Conservation (phyloP, 2,329 filamentous ascomycete genomes). For the Lojkania enalia region DNA sequence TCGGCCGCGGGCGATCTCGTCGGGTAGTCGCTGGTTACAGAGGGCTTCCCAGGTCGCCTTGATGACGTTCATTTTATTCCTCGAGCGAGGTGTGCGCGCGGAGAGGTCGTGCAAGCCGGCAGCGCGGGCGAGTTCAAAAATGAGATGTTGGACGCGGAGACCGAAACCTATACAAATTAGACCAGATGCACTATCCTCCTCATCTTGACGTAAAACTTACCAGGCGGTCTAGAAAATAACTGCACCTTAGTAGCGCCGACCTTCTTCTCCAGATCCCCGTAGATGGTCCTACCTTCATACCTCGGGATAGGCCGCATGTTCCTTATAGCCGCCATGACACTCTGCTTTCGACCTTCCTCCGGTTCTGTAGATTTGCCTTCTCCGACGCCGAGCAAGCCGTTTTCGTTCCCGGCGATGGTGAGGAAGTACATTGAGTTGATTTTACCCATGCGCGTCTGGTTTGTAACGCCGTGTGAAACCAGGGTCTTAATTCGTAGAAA, state of each 20-base stretch:
- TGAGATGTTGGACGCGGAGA: conserved; percentile 84
- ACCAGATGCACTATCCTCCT: neutral
- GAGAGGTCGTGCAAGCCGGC: conserved; percentile 86
- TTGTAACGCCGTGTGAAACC: conserved; percentile 73
- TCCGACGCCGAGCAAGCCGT: conserved; percentile 85
- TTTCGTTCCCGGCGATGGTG: conserved; percentile 81
- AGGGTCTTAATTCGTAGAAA: conserved; percentile 70
- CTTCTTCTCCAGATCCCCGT: conserved; percentile 80
- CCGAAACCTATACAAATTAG: conserved; percentile 71
- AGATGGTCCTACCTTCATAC: conserved; percentile 92
- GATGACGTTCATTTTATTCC: conserved; percentile 97
- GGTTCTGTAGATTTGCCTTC: conserved; percentile 84
- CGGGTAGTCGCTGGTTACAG: conserved; percentile 79
- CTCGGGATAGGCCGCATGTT: conserved; percentile 92
- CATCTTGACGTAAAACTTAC: conserved; percentile 56
- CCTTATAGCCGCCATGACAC: conserved; percentile 77
- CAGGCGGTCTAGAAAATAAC: conserved; percentile 81
- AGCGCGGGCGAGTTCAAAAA: conserved; percentile 91
- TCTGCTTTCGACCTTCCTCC: conserved; percentile 69
- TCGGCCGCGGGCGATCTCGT: conserved; percentile 83
- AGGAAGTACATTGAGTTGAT: conserved; percentile 75
- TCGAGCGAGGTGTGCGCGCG: conserved; percentile 77
- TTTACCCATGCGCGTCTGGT: conserved; percentile 97
- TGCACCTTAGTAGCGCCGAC: conserved; percentile 84
- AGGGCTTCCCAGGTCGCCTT: conserved; percentile 88